Percentiles rank a stretch among this genome's conserved stretches.
Conservation (phyloP, 176 grass and related monocot species). For the Ampelocalamus luodianensis region DNA sequence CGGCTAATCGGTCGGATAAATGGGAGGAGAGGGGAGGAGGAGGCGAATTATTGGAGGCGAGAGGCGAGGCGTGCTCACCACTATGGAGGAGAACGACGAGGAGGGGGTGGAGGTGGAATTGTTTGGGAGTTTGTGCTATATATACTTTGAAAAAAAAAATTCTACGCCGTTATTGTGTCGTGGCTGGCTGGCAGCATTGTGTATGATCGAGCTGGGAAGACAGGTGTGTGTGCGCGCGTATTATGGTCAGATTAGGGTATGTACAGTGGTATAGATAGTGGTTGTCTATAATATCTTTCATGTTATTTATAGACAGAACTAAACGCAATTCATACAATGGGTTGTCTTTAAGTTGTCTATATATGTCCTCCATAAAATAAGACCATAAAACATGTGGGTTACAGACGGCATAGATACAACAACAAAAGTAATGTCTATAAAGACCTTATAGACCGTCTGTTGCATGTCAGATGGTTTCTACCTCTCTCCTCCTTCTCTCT, state of each 20-base stretch:
- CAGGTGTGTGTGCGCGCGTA: not conserved
- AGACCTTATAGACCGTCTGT: no score
- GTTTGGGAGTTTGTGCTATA: conserved; percentile 34
- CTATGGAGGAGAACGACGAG: conserved; percentile 1
- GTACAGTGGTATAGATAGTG: no score
- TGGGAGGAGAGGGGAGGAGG: not conserved
- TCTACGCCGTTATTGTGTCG: not conserved
- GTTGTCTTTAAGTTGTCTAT: no score
- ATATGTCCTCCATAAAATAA: no score
- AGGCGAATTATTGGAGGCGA: conserved; percentile 47
- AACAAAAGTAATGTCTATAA: no score
- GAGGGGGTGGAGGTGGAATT: conserved; percentile 21
- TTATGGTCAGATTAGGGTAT: not conserved
- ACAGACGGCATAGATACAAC: no score
- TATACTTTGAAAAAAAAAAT: conserved; percentile 13
- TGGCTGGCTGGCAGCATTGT: not conserved
- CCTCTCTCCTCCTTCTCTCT: no score
- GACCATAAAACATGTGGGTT: no score
- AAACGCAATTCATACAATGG: no score
- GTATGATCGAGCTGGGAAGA: not conserved
- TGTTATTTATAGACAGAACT: no score
- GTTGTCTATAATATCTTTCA: no score
- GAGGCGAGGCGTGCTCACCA: conserved; percentile 48
- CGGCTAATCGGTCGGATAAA: conserved; percentile 2
- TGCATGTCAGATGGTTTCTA: no score